Evolutionary conservation across 768 basidiomycete species (phyloP), one percentile per base, ranked within the genome.

Genomic region (Trametes villosa): DNA sequence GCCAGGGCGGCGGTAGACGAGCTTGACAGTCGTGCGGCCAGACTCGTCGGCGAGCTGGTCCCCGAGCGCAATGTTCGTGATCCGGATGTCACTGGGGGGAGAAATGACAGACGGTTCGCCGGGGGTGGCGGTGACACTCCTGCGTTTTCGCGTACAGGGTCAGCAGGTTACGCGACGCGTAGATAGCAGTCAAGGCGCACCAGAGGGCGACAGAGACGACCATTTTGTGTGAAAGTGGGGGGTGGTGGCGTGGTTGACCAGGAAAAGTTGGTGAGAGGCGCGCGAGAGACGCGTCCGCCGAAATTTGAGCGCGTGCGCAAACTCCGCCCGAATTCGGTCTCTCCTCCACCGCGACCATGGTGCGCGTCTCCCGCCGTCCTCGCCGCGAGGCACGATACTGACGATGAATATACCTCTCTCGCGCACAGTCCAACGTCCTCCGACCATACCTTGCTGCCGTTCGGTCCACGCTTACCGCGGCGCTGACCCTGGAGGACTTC

Each of bases 361-460:
- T 66, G 53, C 57, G 65, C 60, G 34, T 52, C 53, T 34, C 40
- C 30, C 41, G 48, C 36, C 26, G 38, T 53, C n/a, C 27, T 29
- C 20, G 47, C 51, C 36, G 17, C 27, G 20, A 12, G 40, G 49
- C 22, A 13, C 46, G 31, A 51, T 31, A 26, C 29, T 42, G 45
- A 61, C 50, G 30, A 18, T 40, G 34, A 31, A 30, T 47, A 31
- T 3, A 33, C 30, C n/a, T 56, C 38, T 34, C 38, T 53, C 26
- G 38, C 58, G 30, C 29, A 7, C 57, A 98, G 96, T 96, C 96
- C 1, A 97, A 98, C 80, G 91, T 92, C 7, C 82, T 98, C 46
- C 84, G 96, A 71, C 96, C 96, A 3, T 98, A 99, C 76, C 89
- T 99, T 54, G 91, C 93, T 24, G 95, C 95, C 20, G 97, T 99